Base-by-base conservation (phyloP, 176 grass and related monocot species). In the Secale cereale region DNA sequence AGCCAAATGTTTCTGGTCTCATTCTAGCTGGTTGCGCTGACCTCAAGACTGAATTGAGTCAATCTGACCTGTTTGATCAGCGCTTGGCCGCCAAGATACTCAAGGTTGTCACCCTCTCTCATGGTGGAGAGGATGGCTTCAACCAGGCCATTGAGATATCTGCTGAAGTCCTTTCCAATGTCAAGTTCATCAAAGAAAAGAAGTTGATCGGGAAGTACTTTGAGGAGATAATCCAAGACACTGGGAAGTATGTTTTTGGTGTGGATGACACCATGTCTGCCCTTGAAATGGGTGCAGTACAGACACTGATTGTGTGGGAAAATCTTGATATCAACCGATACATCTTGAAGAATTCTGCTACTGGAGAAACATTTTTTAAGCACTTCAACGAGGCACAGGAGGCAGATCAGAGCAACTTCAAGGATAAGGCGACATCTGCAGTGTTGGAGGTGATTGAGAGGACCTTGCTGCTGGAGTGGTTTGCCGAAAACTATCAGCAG, bases 161-260 rank as follows among this genome's bases (percentile, higher is more conserved):
- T 36, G 35, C 35, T 36, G 35, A 36, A 36, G 35, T 36, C 35
- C 35, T 36, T 36, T 36, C 35, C 35, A 36, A 36, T 36, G 35
- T 36, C 35, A 36, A 36, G 35, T 36, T 36, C 35, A 36, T 36
- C 35, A 5, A 36, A 36, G 35, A 36, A 36, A 36, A 36, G 6
- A 36, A 7, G 35, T 36, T 36, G 35, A 36, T 36, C 6, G 35
- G 35, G 35, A 36, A 7, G 35, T 36, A 36, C 35, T 36, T 36
- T 36, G 35, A 36, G 35, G 35, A 36, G 35, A 36, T 88, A 72
- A 88, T 81, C 74, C 86, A 79, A 65, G 86, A 88, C 86, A 84
- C 81, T 4, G 87, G 87, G 43, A 88, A 88, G 59, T 88, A 79
- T 65, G 81, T 88, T 31, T 73, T 65, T 16, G 75, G 86, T 56